Base-by-base conservation (phyloP, 2,329 filamentous ascomycete genomes). In the Colletotrichum shisoi region DNA sequence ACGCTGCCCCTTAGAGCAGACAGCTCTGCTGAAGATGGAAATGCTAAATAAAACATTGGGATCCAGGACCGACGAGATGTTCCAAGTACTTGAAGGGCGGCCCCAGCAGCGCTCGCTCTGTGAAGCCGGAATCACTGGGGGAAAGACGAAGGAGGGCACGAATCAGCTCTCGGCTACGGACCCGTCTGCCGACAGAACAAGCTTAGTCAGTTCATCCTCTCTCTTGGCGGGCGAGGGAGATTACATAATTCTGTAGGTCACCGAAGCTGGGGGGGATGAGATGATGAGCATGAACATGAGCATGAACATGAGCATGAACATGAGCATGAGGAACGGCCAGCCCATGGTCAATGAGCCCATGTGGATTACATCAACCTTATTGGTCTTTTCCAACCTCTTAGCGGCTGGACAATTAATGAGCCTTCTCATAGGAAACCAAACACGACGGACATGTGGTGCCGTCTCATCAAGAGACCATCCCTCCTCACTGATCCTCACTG, bases 21-120 rank as follows among this genome's bases (percentile, higher is more conserved):
- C 54, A 68, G 65, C 65, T 68, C 65, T 63, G 65, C 65, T 68
- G 61, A 64, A 64, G 65, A 68, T 64, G 61, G 27, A 64, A 65
- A 62, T 64, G 61, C 39, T 40, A 56, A 52, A 60, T 40, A 56
- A 52, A 60, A 65, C 65, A 68, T 64, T 51, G 37, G 44, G 37
- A 46, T 42, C 9, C 19, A 24, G 27, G 65, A 49, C 34, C 54
- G 61, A 65, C 49, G 56, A 68, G 42, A 68, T 56, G 65, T 68
- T 31, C 61, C 27, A 64, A 51, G 64, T 60, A 51, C 54, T 53
- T 68, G 61, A 65, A 45, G 21, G 61, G 27, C 24, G 24, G 48
- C 59, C 40, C 15, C 61, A 34, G 19, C 17, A 53, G 51, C 27
- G 48, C 24, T 45, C 17, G 58, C 52, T 51, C 19, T 53, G 64